phyloP scores from a whole-genome alignment of 306 rosid species.

The Pachyrhizus erosus region DNA sequence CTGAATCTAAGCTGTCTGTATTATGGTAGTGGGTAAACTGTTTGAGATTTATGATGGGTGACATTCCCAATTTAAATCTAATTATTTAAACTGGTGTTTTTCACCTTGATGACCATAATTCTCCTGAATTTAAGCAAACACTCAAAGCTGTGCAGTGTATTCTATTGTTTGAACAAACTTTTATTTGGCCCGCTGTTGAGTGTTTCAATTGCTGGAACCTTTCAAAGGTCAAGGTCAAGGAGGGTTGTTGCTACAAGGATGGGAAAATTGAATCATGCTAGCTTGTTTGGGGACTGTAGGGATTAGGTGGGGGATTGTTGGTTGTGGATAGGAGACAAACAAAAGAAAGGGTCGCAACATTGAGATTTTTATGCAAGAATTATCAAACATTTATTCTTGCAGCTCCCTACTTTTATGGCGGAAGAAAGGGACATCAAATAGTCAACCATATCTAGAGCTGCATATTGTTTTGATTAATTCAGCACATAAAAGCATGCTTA shows the following conservation, averaged over 20 bases:
- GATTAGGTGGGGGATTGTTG: neutral
- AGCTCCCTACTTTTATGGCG: neutral
- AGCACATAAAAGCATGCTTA: too few species aligned
- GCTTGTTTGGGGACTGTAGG: neutral
- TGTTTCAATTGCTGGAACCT: slow-evolving; percentile 21
- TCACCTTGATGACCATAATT: neutral
- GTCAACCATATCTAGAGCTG: neutral
- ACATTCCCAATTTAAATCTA: too few species aligned
- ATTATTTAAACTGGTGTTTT: too few species aligned
- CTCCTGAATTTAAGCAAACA: neutral
- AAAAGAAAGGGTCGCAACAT: neutral
- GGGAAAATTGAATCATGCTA: slow-evolving; percentile 24
- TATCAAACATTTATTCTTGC: neutral
- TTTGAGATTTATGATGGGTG: too few species aligned
- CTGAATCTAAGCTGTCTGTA: too few species aligned
- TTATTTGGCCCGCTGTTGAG: neutral
- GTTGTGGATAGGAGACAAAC: neutral
- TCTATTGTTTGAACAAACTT: too few species aligned
- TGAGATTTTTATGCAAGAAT: neutral
- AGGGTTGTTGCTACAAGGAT: slow-evolving; percentile 19
- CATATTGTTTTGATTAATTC: too few species aligned
- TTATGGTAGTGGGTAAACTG: too few species aligned
- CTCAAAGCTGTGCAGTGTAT: too few species aligned
- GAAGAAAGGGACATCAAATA: neutral
- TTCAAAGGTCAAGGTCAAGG: slow-evolving; percentile 32